Conservation (phyloP, 208 protist species). For the Leishmania lainsoni region DNA sequence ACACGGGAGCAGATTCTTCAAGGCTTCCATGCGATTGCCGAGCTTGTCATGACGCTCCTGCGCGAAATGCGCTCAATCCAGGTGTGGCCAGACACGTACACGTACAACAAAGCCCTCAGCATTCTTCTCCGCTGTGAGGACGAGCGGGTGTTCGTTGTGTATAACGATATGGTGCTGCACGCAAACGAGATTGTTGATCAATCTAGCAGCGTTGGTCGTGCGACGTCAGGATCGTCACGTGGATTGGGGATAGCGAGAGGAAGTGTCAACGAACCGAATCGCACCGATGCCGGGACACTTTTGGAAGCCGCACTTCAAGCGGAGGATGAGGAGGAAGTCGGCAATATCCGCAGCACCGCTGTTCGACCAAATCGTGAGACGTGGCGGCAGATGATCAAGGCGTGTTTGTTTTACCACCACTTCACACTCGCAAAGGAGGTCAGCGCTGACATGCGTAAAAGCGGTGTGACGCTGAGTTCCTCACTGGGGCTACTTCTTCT, state of each 20-base stretch:
- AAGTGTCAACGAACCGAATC: background rate
- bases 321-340: conserved; percentile 45
- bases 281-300: conserved; percentile 6
- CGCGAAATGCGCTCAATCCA: conserved; percentile 77
- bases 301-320: conserved; percentile 63
- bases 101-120: conserved; percentile 79
- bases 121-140: conserved; percentile 71
- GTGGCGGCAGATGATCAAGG: conserved; percentile 68
- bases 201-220: background rate
- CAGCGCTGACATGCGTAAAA: conserved; percentile 42
- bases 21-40: conserved; percentile 60
- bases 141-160: conserved; percentile 73
- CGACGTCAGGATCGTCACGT: background rate
- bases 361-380: conserved; percentile 77
- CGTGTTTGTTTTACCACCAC: conserved; percentile 48
- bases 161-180: conserved; percentile 39
- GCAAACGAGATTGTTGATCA: conserved; percentile 3
- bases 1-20: conserved; percentile 64
- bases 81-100: conserved; percentile 87
- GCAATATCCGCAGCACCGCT: conserved; percentile 54
- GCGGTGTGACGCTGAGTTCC: conserved; percentile 37
- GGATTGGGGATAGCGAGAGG: background rate
- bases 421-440: conserved; percentile 46
- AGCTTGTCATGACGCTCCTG: conserved; percentile 75
- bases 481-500: conserved; percentile 62